Evolutionary conservation across 306 rosid species (phyloP), one percentile per base, ranked within the genome.

Genomic region (Prunus fruticosa): DNA sequence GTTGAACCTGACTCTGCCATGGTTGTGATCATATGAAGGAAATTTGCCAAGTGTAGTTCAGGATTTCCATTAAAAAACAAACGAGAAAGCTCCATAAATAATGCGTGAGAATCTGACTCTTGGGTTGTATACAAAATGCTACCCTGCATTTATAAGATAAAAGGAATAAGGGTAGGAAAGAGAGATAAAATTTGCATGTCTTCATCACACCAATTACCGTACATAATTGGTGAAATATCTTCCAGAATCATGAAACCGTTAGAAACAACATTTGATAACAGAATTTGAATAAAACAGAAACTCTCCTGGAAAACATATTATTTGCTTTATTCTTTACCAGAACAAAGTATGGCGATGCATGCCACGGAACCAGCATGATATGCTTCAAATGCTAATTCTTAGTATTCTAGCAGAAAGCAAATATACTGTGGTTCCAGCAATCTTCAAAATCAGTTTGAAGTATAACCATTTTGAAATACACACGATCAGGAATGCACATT

Each of bases 11-110:
- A 86, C 68, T 92, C 92, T 3, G 87, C 88, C 96, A 86, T 92
- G 75, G 89, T 85, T 75, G 91, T 85, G 82, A 94, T 87, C 89
- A 88, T 89, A 79, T 87, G 92, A 76, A 94, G 96, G 89, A 94
- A 94, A 89, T 94, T 92, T 78, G 95, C 90, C 49, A 94, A 74
- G 85, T 86, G 90, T 34, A 90, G 71, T 47, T 88, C 88, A 58
- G 91, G 89, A 68, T 72, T 63, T 77, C 96, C 95, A 80, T 81
- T 69, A 74, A 90, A 78, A 67, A 94, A 87, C 78, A 92, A 72
- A 56, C 84, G 80, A 64, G 98, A 92, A 69, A 94, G 91, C 91
- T 94, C 97, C 89, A 89, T 80, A 78, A 86, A 94, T 81, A 94
- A 78, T 69, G 95, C 86, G 77, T 90, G 98, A 79, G 84, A 84